Base-by-base conservation (phyloP, 257 asterid species). In the Euphrasia confusa region DNA sequence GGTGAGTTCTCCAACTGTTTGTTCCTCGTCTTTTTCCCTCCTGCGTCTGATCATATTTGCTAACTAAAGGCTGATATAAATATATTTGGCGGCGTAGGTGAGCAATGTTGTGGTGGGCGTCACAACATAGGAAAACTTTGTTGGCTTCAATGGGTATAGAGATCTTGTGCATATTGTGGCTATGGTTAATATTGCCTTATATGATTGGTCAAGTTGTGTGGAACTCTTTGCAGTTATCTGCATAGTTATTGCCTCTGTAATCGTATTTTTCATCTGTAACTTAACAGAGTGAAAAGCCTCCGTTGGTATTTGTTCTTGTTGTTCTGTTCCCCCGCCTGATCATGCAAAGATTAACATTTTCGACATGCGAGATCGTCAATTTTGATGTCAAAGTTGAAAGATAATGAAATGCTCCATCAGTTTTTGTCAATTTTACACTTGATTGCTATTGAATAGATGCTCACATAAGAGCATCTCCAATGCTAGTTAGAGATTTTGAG, bases 41-140 rank as follows among this genome's bases (percentile, higher is more conserved):
- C 13, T 17, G 63, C 55, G 48, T 52, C 39, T 54, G 39, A 21
- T 62, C 42, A 37, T 42, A 27, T 49, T 50, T 3, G 24, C 24
- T 18, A 45, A 28, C 4, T 12, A 52, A 44, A 42, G 37, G 67
- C 18, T 54, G 68, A 61, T 69, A 5, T 18, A n/a, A n/a, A 67
- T 54, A 30, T 68, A 11, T 42, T 45, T 45, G 52, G 21, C 66
- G 26, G 37, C 26, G 14, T 61, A 89, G 95, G 97, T 89, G 79
- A 86, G 87, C 84, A 89, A 81, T 37, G 97, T 89, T 18, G 94
- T 86, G 28, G 97, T 84, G 53, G 97, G 97, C 63, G 95, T 89
- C 62, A 86, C 94, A 2, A 81, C 89, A 48, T 78, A 74, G 60
- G 27, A 48, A 35, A 44, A 71, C 78, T 56, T 65, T 45, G 72